A percentile compares a stretch with the other conserved stretches of the same genome.
phyloP scores from a whole-genome alignment of 108 stramenopile species.

The Nitzschia palea region DNA sequence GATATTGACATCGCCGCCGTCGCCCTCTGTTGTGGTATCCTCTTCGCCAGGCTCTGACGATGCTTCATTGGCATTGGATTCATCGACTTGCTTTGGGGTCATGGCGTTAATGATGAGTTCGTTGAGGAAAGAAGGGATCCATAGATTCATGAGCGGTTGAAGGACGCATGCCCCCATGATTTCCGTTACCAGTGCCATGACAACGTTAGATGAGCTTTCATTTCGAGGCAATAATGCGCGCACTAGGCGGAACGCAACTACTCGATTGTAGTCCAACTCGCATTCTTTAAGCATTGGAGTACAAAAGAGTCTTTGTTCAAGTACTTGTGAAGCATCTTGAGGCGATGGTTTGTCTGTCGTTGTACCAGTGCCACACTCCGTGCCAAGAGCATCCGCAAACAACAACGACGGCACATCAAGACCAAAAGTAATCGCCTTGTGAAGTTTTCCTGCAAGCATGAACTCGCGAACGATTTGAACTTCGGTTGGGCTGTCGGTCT shows the following conservation, averaged over 20 bases:
- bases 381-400: slow-evolving; percentile 76
- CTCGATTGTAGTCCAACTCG: slow-evolving; percentile 85
- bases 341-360: not conserved
- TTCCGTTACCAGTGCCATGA: slow-evolving; percentile 66
- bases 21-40: slow-evolving; percentile 14
- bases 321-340: slow-evolving; percentile 50
- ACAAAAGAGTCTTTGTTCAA: slow-evolving; percentile 69
- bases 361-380: slow-evolving; percentile 54
- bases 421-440: slow-evolving; percentile 84
- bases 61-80: slow-evolving; percentile 6
- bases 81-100: slow-evolving; percentile 5
- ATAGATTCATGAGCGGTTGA: slow-evolving; percentile 69
- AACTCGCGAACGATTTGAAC: slow-evolving; percentile 76
- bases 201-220: slow-evolving; percentile 64
- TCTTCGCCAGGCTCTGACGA: slow-evolving; percentile 5
- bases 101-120: slow-evolving; percentile 45
- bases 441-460: slow-evolving; percentile 71
- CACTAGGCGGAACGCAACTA: slow-evolving; percentile 65
- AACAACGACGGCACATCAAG: slow-evolving; percentile 81
- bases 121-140: slow-evolving; percentile 73
- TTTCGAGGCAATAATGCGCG: slow-evolving; percentile 54
- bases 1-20: slow-evolving; percentile 29
- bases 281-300: slow-evolving; percentile 62
- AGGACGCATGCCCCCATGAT: slow-evolving; percentile 64
- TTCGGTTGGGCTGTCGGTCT: slow-evolving; percentile 41